These are phyloP conservation scores for Avicennia marina DNA, from an alignment of 257 asterid species.

Conservation along the genomic window DNA sequence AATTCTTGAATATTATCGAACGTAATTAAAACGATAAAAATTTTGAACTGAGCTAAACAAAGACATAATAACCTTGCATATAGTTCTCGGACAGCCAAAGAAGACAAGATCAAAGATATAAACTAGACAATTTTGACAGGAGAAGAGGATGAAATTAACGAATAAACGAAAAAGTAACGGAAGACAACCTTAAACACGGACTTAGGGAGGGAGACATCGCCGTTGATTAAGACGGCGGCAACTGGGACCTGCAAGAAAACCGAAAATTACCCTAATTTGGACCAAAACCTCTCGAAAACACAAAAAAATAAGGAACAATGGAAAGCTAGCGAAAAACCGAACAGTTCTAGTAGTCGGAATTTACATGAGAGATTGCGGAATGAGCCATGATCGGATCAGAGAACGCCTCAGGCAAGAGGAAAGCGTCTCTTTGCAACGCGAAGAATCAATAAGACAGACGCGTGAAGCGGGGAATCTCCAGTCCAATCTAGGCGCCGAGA, in stretches of 20 bases:
- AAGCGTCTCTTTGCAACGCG: too few relatives aligned
- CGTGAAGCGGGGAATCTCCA: not conserved
- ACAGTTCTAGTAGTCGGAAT: too few relatives aligned
- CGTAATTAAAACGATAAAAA: too few relatives aligned
- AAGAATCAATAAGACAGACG: too few relatives aligned
- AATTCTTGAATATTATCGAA: too few relatives aligned
- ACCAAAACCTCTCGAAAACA: slow-evolving; percentile 3
- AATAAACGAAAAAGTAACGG: not conserved
- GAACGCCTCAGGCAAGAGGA: not conserved
- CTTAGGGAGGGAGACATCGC: slow-evolving; percentile 38
- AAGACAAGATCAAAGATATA: not conserved
- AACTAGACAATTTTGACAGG: too few relatives aligned
- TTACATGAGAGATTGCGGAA: slow-evolving; percentile 45
- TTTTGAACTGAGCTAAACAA: too few relatives aligned
- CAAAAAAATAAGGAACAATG: not conserved
- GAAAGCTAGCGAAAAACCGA: too few relatives aligned
- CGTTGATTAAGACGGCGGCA: slow-evolving; percentile 35
- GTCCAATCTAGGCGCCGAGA: too few relatives aligned
- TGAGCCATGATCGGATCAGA: slow-evolving; percentile 59
- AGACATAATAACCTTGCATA: too few relatives aligned
- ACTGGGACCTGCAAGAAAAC: slow-evolving; percentile 45
- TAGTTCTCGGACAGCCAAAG: not conserved
- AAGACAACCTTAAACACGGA: slow-evolving; percentile 46
- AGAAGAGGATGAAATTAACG: too few relatives aligned
- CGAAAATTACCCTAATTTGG: slow-evolving; percentile 2